Percentiles rank a stretch among this genome's conserved stretches.
Conservation (phyloP, 768 basidiomycete species). For the Suillus subaureus region DNA sequence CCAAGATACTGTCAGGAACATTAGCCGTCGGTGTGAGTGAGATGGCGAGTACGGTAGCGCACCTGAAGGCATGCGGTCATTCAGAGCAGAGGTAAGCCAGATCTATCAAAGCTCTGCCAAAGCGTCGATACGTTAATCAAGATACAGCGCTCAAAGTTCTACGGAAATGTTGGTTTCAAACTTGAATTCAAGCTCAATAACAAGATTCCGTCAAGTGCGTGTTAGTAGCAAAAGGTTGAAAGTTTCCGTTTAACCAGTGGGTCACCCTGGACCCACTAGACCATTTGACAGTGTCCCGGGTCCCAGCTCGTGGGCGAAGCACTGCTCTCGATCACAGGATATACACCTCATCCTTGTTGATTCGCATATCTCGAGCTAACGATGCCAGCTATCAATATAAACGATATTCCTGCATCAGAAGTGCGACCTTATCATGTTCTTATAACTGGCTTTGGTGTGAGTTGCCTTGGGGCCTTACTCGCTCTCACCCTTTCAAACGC, state of each 20-base stretch:
- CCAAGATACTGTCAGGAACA: slow-evolving; percentile 23
- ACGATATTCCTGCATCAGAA: slow-evolving; percentile 23
- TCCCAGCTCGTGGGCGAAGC: neutral
- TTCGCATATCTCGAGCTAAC: neutral
- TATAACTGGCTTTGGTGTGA: slow-evolving; percentile 57
- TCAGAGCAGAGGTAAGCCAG: neutral
- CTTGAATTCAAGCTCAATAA: neutral
- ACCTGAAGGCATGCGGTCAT: neutral
- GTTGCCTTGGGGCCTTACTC: slow-evolving; percentile 30
- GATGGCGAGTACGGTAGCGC: neutral
- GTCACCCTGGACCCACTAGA: neutral
- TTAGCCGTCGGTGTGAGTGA: slow-evolving; percentile 4
- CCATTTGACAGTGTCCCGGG: neutral
- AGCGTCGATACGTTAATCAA: neutral
- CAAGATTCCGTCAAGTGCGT: neutral
- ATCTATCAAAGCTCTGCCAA: neutral
- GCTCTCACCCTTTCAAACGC: slow-evolving; percentile 16
- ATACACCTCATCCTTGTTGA: slow-evolving; percentile 3
- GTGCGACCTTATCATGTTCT: slow-evolving; percentile 46
- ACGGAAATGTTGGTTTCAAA: neutral
- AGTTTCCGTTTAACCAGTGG: neutral
- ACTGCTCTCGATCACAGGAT: neutral
- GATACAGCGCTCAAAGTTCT: neutral
- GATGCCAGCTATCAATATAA: slow-evolving; percentile 36
- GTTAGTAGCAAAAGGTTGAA: neutral